Conservation (phyloP, 73 alveolate genomes). For the Tetrahymena malaccensis region DNA sequence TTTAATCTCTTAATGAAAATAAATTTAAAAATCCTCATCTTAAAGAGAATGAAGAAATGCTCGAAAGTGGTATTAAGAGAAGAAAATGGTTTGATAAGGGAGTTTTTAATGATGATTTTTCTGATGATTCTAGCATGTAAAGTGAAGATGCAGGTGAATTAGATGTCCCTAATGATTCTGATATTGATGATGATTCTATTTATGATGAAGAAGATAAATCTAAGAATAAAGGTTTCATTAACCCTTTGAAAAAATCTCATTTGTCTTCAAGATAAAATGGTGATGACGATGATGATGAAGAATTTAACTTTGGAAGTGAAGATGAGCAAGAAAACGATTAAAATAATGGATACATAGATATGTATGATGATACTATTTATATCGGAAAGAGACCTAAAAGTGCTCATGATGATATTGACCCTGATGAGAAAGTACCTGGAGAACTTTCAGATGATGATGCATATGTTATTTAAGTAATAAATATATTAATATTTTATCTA, state of each 20-base stretch:
- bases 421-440: constrained; percentile 50
- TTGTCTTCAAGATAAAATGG: constrained; percentile 35
- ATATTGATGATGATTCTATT: constrained; percentile 42
- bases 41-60: neutral
- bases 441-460: constrained; percentile 32
- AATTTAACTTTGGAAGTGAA: constrained; percentile 32
- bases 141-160: neutral
- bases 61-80: neutral
- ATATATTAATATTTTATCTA: constrained; percentile 32
- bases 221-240: constrained; percentile 50
- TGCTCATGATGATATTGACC: constrained; percentile 4
- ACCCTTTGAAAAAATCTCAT: neutral
- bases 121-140: neutral
- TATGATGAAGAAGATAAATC: constrained; percentile 53
- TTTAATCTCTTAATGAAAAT: neutral
- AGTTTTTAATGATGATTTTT: neutral
- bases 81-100: neutral
- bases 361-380: constrained; percentile 59
- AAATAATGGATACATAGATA: constrained; percentile 56
- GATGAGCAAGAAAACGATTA: constrained; percentile 48
- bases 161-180: constrained; percentile 38
- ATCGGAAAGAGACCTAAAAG: constrained; percentile 32
- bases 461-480: constrained; percentile 42
- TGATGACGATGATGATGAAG: constrained; percentile 32
- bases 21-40: neutral